A percentile compares a stretch with the other conserved stretches of the same genome.
Conservation (phyloP, 176 grass and related monocot species). For the Thalia dealbata region DNA sequence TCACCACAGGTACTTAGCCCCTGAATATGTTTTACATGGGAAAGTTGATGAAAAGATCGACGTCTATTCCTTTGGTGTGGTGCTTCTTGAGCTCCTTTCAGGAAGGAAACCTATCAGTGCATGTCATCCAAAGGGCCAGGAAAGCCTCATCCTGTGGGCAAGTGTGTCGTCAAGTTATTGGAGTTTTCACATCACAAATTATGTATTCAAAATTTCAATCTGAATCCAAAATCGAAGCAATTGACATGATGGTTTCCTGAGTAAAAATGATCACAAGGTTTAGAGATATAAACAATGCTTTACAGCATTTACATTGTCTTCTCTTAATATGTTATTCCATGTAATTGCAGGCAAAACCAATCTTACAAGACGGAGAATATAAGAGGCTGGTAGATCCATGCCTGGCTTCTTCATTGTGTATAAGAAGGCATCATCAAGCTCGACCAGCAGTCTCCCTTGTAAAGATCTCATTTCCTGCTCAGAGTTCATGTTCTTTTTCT, state of each 20-base stretch:
- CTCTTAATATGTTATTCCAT: too few species aligned
- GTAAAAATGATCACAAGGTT: too few species aligned
- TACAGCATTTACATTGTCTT: neutral
- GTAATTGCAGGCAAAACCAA: slow-evolving; percentile 67
- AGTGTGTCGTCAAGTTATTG: slow-evolving; percentile 6
- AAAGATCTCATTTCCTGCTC: slow-evolving; percentile 27
- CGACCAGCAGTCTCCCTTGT: slow-evolving; percentile 54
- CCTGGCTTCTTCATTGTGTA: slow-evolving; percentile 56
- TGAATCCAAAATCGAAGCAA: too few species aligned
- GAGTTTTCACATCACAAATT: too few species aligned
- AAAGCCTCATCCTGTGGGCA: slow-evolving; percentile 88
- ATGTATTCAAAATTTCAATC: too few species aligned
- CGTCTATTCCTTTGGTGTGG: slow-evolving; percentile 85
- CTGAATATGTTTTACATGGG: slow-evolving; percentile 76
- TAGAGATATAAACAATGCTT: too few species aligned
- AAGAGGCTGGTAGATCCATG: slow-evolving; percentile 51
- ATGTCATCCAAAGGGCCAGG: slow-evolving; percentile 52
- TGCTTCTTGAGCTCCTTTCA: slow-evolving; percentile 82
- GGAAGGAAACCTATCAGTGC: slow-evolving; percentile 72
- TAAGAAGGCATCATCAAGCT: slow-evolving; percentile 38
- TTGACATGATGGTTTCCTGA: too few species aligned
- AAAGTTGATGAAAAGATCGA: slow-evolving; percentile 85
- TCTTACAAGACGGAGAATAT: slow-evolving; percentile 49
- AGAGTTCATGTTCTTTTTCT: neutral
- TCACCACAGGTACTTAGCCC: slow-evolving; percentile 68